Percentiles rank a stretch among this genome's conserved stretches.
Conservation (phyloP, 2,329 filamentous ascomycete species). For the Amphichorda felina region DNA sequence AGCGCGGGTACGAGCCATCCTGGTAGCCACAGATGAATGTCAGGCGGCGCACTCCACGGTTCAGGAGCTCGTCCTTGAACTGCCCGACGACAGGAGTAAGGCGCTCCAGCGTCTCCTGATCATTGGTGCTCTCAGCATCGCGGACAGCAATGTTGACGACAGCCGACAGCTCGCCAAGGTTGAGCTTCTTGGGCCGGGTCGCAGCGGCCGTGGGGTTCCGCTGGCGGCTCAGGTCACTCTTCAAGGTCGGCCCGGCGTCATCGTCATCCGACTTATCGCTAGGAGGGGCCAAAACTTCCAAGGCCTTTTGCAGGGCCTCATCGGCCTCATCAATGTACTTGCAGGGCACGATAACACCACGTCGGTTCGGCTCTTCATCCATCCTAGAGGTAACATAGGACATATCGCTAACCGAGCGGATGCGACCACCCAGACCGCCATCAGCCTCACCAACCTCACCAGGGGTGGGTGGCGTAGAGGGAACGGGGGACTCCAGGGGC, state of each 20-base stretch:
- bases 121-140: constrained; percentile 73
- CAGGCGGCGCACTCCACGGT: constrained; percentile 73
- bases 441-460: constrained; percentile 25
- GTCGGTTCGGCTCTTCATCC: constrained; percentile 67
- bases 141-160: constrained; percentile 88
- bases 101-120: constrained; percentile 67
- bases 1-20: constrained; percentile 88
- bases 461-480: constrained; percentile 74
- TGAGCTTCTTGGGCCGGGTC: constrained; percentile 10
- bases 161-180: constrained; percentile 68
- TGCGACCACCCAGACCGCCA: constrained; percentile 56
- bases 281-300: constrained; percentile 61
- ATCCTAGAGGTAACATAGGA: constrained; percentile 69
- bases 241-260: constrained; percentile 34
- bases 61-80: constrained; percentile 72
- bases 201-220: constrained; percentile 35
- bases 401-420: constrained; percentile 95
- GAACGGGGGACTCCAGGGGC: constrained; percentile 65
- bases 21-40: constrained; percentile 95
- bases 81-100: constrained; percentile 67
- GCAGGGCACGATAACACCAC: constrained; percentile 90
- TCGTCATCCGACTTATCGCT: constrained; percentile 9
- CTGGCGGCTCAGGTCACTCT: constrained; percentile 64
- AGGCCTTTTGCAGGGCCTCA: constrained; percentile 69
- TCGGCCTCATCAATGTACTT: constrained; percentile 91